Evolutionary conservation across 148 eudicot genomes (phyloP).

Genomic region (Chenopodium berlandieri): DNA sequence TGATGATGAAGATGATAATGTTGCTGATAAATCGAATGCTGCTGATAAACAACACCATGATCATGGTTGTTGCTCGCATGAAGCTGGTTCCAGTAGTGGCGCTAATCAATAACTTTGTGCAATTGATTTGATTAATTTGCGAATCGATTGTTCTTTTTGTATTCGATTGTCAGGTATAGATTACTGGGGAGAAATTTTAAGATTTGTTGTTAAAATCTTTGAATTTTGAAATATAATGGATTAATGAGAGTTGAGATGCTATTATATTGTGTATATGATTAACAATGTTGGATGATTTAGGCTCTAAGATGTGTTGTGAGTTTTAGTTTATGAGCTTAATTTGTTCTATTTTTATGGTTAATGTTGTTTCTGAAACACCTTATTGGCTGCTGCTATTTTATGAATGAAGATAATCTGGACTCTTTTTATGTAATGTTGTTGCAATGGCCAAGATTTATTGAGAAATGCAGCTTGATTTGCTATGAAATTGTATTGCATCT

Average conservation of each 20-base stretch:
- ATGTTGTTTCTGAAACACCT: background rate
- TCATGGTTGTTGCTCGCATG: slow-evolving; percentile 42
- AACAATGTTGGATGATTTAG: slow-evolving; percentile 2
- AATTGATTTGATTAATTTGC: background rate
- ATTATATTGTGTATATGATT: background rate
- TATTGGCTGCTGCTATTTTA: no score
- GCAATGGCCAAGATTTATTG: background rate
- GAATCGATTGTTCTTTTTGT: background rate
- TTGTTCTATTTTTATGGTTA: background rate
- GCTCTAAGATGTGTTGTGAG: background rate
- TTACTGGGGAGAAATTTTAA: background rate
- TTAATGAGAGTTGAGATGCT: background rate
- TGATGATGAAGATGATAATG: slow-evolving; percentile 48
- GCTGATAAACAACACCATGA: slow-evolving; percentile 24
- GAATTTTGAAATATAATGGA: background rate
- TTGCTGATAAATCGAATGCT: slow-evolving; percentile 23
- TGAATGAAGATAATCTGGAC: no score
- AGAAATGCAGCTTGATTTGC: background rate
- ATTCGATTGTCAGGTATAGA: slow-evolving; percentile 6
- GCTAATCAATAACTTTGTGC: slow-evolving; percentile 16
- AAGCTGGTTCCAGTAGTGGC: slow-evolving; percentile 27
- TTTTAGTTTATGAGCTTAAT: background rate
- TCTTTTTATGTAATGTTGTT: background rate
- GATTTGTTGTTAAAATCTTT: background rate
- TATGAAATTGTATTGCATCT: background rate